phyloP scores from a whole-genome alignment of 495 filamentous ascomycete genomes.

The Monascus purpureus region DNA sequence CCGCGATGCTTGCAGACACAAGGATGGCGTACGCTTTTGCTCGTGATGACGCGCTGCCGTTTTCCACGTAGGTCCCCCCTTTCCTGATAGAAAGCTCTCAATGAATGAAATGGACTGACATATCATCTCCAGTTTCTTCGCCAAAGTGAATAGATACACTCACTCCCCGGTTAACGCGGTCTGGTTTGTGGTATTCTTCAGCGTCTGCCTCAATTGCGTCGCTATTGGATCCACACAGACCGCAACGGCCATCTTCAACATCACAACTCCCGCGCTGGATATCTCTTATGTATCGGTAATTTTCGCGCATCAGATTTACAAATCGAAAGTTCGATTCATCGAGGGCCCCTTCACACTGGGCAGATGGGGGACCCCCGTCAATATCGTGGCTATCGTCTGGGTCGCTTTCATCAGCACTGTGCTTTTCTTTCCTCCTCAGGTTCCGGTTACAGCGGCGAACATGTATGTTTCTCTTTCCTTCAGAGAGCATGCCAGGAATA shows the following conservation, averaged over 20 bases:
- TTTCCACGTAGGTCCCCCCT: slow-evolving; percentile 34
- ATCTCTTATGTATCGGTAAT: slow-evolving; percentile 57
- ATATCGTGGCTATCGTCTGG: slow-evolving; percentile 48
- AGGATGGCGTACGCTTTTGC: slow-evolving; percentile 64
- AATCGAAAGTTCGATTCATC: slow-evolving; percentile 41
- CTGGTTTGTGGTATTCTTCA: slow-evolving; percentile 57
- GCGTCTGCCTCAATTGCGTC: slow-evolving; percentile 45
- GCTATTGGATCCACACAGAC: slow-evolving; percentile 56
- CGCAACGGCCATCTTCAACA: slow-evolving; percentile 54
- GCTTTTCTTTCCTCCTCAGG: slow-evolving; percentile 49
- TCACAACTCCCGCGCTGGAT: slow-evolving; percentile 57
- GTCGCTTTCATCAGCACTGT: slow-evolving; percentile 54
- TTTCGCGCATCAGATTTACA: slow-evolving; percentile 47
- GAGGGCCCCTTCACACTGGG: slow-evolving; percentile 54
- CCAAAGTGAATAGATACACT: slow-evolving; percentile 41
- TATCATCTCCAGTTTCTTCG: slow-evolving; percentile 30
- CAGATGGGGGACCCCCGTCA: slow-evolving; percentile 42
- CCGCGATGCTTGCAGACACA: slow-evolving; percentile 57
- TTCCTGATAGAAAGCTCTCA: not conserved
- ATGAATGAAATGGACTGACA: slow-evolving; percentile 1
- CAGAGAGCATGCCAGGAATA: not conserved
- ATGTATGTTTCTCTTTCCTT: slow-evolving; percentile 36
- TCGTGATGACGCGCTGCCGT: slow-evolving; percentile 53
- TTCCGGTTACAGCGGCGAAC: slow-evolving; percentile 48
- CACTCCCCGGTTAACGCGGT: slow-evolving; percentile 55